Base-by-base conservation (phyloP, 2,329 filamentous ascomycete genomes). In the Ilyonectria robusta region DNA sequence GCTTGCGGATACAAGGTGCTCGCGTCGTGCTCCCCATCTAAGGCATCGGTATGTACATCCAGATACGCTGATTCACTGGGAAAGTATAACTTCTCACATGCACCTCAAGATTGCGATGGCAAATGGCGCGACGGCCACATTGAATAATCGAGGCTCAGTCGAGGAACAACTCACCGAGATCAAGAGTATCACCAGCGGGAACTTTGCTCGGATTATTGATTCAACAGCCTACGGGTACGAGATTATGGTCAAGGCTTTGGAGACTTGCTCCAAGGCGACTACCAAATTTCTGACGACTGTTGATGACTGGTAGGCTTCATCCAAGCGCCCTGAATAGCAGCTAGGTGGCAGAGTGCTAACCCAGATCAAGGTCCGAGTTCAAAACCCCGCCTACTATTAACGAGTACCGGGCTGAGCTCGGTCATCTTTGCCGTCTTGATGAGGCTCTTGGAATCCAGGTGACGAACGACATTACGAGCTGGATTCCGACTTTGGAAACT, bases 1-100 rank as follows among this genome's bases (percentile, higher is more conserved):
- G 51, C 78, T 9, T 78, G 76, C 44, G 80, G 81, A 10, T 81
- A 78, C 66, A 80, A 81, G 51, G 78, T 83, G 3, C 74, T 81
- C 2, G 77, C 79, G 1, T 79, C 79, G 3, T 81, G 78, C 54
- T 82, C 81, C 1, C 72, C 77, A 5, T 72, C 70, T 2, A 79
- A 80, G 23, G 29, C 59, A 31, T 51, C 70, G 19, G 77, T 78
- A 59, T n/a, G 71, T 55, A 4, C 8, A 11, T 17, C 15, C 40
- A 4, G 4, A 31, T 11, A 13, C 4, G 17, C 13, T n/a, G 2
- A 6, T 26, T 3, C 17, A 31, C n/a, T 29, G 6, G n/a, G 19
- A 8, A 6, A 47, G 40, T 6, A 42, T 13, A 7, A 9, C 6
- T 19, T 1, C 15, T 53, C 2, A 59, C 42, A 29, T 7, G 33